Evolutionary conservation across 2,329 filamentous ascomycete species (phyloP), one percentile per base, ranked within the genome.

Genomic region (Fusarium sp.): DNA sequence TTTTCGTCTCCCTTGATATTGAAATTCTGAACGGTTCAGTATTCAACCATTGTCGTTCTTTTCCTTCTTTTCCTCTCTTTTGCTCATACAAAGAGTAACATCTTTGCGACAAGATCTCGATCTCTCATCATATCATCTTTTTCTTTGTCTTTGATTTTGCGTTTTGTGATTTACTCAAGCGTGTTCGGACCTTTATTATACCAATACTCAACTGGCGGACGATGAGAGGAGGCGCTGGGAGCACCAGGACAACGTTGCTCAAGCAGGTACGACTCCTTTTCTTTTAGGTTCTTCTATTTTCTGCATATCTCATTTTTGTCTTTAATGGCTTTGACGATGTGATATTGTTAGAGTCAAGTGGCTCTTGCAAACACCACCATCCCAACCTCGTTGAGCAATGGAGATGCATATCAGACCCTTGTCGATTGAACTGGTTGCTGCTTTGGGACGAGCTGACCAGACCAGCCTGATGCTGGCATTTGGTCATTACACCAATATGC

Each of bases 241-340:
- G 55, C 49, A 67, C 69, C 65, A 46, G 60, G n/a, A 66, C 29
- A 56, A 58, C 64, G 47, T 69, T 65, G 43, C 46, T 56, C 52
- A 54, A 69, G 65, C 48, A 71, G 68, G 68, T 71, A 67, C 29
- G 58, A 46, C 11, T n/a, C 24, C 24, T 55, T 58, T 44, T 55
- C 20, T 44, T 41, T 3, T 25, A 11, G 34, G 20, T 8, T 30
- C 18, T n/a, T 24, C 9, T 15, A 5, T 40, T 38, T 32, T 24
- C 18, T 8, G 12, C n/a, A 22, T 12, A 22, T 34, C 16, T n/a
- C 16, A 12, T 34, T 25, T 47, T 38, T 12, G 32, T 30, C 4
- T 15, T 59, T 15, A 15, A 38, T 52, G 29, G 25, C 25, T 52
- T 47, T 58, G 38, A 41, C 46, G 15, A 27, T 25, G 30, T 25